Evolutionary conservation across 352 stramenopile genomes (phyloP).

Genomic region (Phytopythium cucurbitacearum): DNA sequence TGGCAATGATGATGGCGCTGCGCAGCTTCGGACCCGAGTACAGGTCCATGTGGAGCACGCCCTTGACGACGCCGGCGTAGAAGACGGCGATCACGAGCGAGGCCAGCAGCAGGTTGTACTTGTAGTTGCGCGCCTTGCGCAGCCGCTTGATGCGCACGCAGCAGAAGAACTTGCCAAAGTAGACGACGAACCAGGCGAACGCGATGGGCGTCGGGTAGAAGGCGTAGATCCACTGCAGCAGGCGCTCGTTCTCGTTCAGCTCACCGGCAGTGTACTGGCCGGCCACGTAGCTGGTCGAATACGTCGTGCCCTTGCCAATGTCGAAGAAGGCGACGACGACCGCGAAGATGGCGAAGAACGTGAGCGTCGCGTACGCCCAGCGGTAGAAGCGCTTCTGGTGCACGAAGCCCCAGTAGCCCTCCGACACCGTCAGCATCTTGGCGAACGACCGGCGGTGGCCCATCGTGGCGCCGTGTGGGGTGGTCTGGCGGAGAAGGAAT

Average conservation of each 20-base stretch:
- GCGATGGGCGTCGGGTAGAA: conserved; percentile 67
- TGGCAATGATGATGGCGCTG: conserved; percentile 46
- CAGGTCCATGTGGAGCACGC: conserved; percentile 55
- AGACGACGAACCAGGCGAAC: conserved; percentile 72
- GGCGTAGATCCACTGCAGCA: conserved; percentile 70
- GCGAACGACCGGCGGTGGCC: conserved; percentile 54
- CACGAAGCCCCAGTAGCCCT: conserved; percentile 76
- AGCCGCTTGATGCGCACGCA: conserved; percentile 73
- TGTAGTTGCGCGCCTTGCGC: conserved; percentile 74
- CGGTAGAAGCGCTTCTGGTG: conserved; percentile 73
- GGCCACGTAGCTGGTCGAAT: conserved; percentile 40
- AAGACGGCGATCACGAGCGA: conserved; percentile 45
- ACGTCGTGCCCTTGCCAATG: conserved; percentile 49
- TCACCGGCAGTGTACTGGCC: conserved; percentile 48
- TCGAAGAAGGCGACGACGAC: conserved; percentile 73
- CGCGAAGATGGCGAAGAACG: conserved; percentile 76
- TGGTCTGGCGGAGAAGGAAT: not conserved
- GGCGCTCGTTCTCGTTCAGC: conserved; percentile 67
- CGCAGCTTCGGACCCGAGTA: conserved; percentile 58
- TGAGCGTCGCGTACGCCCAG: conserved; percentile 65
- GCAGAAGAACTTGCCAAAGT: conserved; percentile 80
- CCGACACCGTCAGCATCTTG: conserved; percentile 69
- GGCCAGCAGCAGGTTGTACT: conserved; percentile 75
- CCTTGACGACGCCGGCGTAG: conserved; percentile 51
- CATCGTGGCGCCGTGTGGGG: conserved; percentile 21